Evolutionary conservation across 208 protist species (phyloP).

Genomic region (Crithidia acanthocephali): DNA sequence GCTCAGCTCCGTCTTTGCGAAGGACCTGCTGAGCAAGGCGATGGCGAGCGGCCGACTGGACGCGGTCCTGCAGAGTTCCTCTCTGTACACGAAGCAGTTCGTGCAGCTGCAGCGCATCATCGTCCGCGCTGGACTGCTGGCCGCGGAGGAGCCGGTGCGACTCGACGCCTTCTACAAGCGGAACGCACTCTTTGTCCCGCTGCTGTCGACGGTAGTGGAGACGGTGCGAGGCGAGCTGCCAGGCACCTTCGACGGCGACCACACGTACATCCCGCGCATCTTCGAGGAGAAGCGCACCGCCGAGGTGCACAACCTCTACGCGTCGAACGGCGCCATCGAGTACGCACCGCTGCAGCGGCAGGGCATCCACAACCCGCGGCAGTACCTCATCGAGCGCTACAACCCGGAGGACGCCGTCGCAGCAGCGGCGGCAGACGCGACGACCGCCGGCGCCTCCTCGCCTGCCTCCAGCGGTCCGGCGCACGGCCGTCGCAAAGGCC

Average conservation of each 20-base stretch:
- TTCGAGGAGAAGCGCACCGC: slow-evolving; percentile 49
- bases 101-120: slow-evolving; percentile 64
- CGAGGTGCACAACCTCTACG: slow-evolving; percentile 76
- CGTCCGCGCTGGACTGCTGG: slow-evolving; percentile 70
- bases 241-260: slow-evolving; percentile 49
- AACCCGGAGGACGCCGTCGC: slow-evolving; percentile 43
- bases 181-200: slow-evolving; percentile 55
- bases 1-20: slow-evolving; percentile 69
- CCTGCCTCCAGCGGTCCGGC: slow-evolving; percentile 7
- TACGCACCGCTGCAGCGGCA: slow-evolving; percentile 58
- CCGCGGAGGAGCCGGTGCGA: slow-evolving; percentile 58
- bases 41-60: slow-evolving; percentile 41
- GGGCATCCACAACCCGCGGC: slow-evolving; percentile 56
- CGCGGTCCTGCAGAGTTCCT: slow-evolving; percentile 51
- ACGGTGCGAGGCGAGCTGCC: slow-evolving; percentile 50
- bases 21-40: slow-evolving; percentile 50
- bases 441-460: not conserved
- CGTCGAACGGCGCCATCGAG: slow-evolving; percentile 77
- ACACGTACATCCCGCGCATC: slow-evolving; percentile 54
- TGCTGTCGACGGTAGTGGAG: slow-evolving; percentile 47
- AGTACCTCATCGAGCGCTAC: slow-evolving; percentile 65
- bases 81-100: slow-evolving; percentile 78
- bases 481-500: slow-evolving; percentile 20
- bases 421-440: not conserved
- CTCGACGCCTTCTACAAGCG: slow-evolving; percentile 63